Percentiles rank a stretch among this genome's conserved stretches.
Conservation (phyloP, 495 filamentous ascomycete genomes). For the Parathielavia hyrcaniae region DNA sequence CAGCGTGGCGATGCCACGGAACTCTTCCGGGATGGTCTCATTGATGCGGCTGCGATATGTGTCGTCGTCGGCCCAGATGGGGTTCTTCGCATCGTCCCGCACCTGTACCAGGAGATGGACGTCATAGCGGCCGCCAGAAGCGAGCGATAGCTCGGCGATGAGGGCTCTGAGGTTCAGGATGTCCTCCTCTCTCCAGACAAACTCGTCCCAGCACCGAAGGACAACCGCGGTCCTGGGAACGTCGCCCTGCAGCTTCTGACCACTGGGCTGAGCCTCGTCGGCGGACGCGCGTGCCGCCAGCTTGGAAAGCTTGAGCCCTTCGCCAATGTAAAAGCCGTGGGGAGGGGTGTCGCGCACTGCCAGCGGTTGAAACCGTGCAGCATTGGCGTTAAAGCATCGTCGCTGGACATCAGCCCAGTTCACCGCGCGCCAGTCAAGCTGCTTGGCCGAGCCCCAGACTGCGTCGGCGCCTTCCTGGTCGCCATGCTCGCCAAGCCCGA, state of each 20-base stretch:
- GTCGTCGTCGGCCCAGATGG: slow-evolving; percentile 58
- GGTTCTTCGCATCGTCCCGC: slow-evolving; percentile 54
- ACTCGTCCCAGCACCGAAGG: slow-evolving; percentile 67
- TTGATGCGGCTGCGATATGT: slow-evolving; percentile 54
- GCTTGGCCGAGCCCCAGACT: slow-evolving; percentile 60
- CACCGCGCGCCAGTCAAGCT: slow-evolving; percentile 67
- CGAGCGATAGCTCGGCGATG: slow-evolving; percentile 67
- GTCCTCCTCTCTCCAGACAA: slow-evolving; percentile 61
- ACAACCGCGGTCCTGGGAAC: slow-evolving; percentile 63
- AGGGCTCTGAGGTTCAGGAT: slow-evolving; percentile 65
- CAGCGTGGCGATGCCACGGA: slow-evolving; percentile 77
- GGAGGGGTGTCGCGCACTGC: slow-evolving; percentile 33
- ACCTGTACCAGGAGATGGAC: slow-evolving; percentile 76
- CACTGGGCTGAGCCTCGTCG: slow-evolving; percentile 5
- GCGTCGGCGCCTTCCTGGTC: slow-evolving; percentile 67
- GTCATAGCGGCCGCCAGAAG: slow-evolving; percentile 74
- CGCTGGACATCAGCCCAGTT: slow-evolving; percentile 71
- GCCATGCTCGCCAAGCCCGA: slow-evolving; percentile 70
- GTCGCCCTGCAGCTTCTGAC: slow-evolving; percentile 25
- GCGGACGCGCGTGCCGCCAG: slow-evolving; percentile 24
- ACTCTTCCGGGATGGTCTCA: slow-evolving; percentile 73
- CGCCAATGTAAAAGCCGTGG: slow-evolving; percentile 41
- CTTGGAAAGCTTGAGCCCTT: slow-evolving; percentile 13
- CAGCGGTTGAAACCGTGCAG: slow-evolving; percentile 55
- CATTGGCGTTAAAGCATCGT: slow-evolving; percentile 62